Evolutionary conservation across 202 grass and related monocot genomes (phyloP).

Genomic region (Panicum virgatum): DNA sequence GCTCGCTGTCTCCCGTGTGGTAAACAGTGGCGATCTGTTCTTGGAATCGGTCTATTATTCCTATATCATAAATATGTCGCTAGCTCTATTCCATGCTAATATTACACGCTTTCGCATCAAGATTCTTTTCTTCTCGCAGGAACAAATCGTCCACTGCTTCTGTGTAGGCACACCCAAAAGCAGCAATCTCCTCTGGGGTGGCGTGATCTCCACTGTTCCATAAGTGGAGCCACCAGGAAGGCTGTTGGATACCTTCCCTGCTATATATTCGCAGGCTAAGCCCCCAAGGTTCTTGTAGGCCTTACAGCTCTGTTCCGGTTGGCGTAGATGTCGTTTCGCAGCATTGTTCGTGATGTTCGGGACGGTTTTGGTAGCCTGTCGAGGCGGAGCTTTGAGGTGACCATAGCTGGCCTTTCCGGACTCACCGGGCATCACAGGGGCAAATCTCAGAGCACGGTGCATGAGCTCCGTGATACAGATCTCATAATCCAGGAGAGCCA

Average conservation of each 20-base stretch:
- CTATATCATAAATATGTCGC: conserved; percentile 2
- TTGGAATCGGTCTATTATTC: not conserved
- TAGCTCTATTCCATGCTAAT: not conserved
- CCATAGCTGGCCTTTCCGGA: conserved; percentile 58
- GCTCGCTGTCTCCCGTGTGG: not conserved
- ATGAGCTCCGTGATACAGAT: conserved; percentile 61
- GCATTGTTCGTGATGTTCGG: conserved; percentile 86
- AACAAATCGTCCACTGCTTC: not conserved
- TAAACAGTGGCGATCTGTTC: not conserved
- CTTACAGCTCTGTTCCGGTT: not conserved
- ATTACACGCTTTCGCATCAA: conserved; percentile 38
- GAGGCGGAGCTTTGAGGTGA: conserved; percentile 91
- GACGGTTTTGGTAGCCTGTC: conserved; percentile 87
- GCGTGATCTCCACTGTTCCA: conserved; percentile 40
- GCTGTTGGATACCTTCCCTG: conserved; percentile 4
- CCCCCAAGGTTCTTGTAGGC: conserved; percentile 4
- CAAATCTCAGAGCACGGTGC: conserved; percentile 73
- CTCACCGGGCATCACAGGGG: conserved; percentile 58
- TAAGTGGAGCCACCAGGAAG: conserved; percentile 16
- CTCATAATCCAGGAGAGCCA: conserved; percentile 70
- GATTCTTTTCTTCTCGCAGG: conserved; percentile 42
- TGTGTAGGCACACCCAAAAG: conserved; percentile 5
- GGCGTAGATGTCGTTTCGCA: conserved; percentile 85
- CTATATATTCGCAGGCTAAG: not conserved
- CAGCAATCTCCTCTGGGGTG: not conserved